A percentile compares a stretch with the other conserved stretches of the same genome.
These are phyloP conservation scores for Teunomyces kruisii DNA, from an alignment of 805 yeast genomes.

Conservation along the genomic window DNA sequence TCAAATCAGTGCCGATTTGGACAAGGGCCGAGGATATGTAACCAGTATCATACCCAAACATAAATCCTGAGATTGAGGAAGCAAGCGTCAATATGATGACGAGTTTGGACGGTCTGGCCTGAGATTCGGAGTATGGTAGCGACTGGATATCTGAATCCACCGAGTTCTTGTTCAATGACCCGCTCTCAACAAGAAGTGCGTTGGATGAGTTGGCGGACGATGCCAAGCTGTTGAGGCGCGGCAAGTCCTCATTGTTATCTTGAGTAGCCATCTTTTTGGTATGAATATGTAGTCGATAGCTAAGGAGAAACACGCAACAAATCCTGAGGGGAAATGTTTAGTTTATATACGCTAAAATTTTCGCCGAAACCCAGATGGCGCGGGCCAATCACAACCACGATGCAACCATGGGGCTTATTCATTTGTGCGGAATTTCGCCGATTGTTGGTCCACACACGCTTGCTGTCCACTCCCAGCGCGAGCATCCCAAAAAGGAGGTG, in stretches of 20 bases:
- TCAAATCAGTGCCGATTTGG: constrained; percentile 73
- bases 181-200: constrained; percentile 2
- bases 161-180: constrained; percentile 3
- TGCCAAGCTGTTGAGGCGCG: neutral
- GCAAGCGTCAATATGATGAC: constrained; percentile 69
- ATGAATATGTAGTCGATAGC: neutral
- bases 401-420: too few relatives aligned
- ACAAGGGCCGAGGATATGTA: constrained; percentile 93
- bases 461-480: neutral
- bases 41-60: constrained; percentile 98
- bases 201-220: constrained; percentile 1
- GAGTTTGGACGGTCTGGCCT: constrained; percentile 53
- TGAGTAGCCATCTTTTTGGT: neutral
- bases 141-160: constrained; percentile 3
- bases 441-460: neutral
- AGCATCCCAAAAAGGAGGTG: too few relatives aligned
- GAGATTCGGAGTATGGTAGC: neutral
- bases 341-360: neutral
- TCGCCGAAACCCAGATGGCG: neutral
- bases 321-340: neutral
- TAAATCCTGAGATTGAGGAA: constrained; percentile 89
- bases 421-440: neutral
- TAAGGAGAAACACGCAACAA: neutral
- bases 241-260: neutral
- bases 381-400: neutral